Percentiles rank a stretch among this genome's conserved stretches.
phyloP scores from a whole-genome alignment of 2,329 filamentous ascomycete genomes.

The Diaporthe sp. region DNA sequence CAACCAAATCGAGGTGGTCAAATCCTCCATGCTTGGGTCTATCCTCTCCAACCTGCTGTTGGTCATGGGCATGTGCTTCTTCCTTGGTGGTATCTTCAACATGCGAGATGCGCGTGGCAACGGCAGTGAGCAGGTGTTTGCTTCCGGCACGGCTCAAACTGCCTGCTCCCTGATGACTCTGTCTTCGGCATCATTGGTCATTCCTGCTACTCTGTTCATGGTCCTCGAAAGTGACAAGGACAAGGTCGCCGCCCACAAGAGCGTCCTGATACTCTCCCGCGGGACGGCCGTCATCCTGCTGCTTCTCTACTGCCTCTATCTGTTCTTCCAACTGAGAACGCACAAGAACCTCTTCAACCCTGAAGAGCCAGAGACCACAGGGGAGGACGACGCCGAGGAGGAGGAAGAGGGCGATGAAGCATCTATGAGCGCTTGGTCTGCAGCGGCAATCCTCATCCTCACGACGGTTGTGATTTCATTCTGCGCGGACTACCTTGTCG shows the following conservation, averaged over 20 bases:
- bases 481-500: constrained; percentile 84
- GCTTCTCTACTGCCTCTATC: constrained; percentile 81
- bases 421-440: constrained; percentile 74
- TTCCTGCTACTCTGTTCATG: constrained; percentile 72
- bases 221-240: constrained; percentile 50
- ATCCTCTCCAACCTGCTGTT: constrained; percentile 95
- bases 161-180: constrained; percentile 82
- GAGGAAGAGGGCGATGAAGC: constrained; percentile 60
- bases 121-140: constrained; percentile 79
- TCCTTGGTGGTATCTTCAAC: constrained; percentile 79
- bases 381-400: constrained; percentile 53
- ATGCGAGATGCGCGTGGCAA: constrained; percentile 68
- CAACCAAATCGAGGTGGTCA: constrained; percentile 94
- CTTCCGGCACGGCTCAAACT: constrained; percentile 82
- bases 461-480: constrained; percentile 79
- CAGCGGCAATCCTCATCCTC: constrained; percentile 75
- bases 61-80: constrained; percentile 85
- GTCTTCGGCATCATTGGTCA: constrained; percentile 82
- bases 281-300: constrained; percentile 83
- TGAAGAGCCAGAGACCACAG: constrained; percentile 53
- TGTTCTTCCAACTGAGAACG: constrained; percentile 83
- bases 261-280: constrained; percentile 80
- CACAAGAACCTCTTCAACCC: constrained; percentile 80
- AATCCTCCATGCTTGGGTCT: constrained; percentile 96
- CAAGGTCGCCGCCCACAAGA: constrained; percentile 55